A percentile compares a stretch with the other conserved stretches of the same genome.
phyloP scores from a whole-genome alignment of 2,329 filamentous ascomycete genomes.

The Penicillium hesseltinei region DNA sequence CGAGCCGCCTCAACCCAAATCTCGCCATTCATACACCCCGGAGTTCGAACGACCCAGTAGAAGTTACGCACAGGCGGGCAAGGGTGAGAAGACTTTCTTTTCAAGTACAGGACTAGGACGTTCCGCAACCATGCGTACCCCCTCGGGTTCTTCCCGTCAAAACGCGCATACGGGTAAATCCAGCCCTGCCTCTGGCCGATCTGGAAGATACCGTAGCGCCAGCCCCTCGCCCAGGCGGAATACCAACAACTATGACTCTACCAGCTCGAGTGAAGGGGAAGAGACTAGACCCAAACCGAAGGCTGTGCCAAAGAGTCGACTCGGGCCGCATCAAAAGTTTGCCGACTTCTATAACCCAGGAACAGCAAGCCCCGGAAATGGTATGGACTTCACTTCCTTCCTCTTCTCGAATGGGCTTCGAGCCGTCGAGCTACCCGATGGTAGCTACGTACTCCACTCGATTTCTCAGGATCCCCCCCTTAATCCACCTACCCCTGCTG shows the following conservation, averaged over 20 bases:
- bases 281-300: constrained; percentile 40
- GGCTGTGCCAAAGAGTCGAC: constrained; percentile 41
- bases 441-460: neutral
- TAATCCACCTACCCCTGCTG: constrained; percentile 17
- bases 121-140: constrained; percentile 54
- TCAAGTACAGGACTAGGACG: constrained; percentile 51
- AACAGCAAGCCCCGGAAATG: constrained; percentile 26
- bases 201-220: constrained; percentile 43
- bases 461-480: neutral
- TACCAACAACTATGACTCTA: constrained; percentile 32
- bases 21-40: constrained; percentile 24
- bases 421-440: neutral
- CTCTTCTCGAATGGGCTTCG: neutral
- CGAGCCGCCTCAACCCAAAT: constrained; percentile 16
- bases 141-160: constrained; percentile 39
- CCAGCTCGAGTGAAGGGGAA: constrained; percentile 42
- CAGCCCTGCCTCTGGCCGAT: constrained; percentile 32
- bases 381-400: constrained; percentile 30
- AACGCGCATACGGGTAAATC: constrained; percentile 38
- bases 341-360: constrained; percentile 26
- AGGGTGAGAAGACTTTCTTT: constrained; percentile 58
- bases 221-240: constrained; percentile 42
- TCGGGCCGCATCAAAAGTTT: constrained; percentile 32
- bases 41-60: constrained; percentile 53
- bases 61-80: constrained; percentile 52